Conservation (phyloP, 495 filamentous ascomycete species). For the Penicillium tannophilum region DNA sequence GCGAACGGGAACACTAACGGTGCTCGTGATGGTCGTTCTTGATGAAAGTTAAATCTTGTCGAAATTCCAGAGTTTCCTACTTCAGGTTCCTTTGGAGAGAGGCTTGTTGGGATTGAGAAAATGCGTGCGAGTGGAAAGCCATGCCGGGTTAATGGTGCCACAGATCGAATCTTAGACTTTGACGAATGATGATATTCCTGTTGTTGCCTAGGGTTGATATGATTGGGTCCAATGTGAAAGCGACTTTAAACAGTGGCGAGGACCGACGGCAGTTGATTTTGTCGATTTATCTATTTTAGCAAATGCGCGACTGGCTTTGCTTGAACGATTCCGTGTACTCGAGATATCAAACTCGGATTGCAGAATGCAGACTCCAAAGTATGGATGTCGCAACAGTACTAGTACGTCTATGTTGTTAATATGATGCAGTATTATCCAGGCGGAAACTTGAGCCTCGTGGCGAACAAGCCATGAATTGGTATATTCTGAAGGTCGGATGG, state of each 20-base stretch:
- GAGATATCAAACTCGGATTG: not conserved
- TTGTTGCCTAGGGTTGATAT: not conserved
- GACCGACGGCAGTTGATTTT: not conserved
- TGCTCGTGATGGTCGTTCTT: not conserved
- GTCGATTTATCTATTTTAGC: not conserved
- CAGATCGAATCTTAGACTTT: not conserved
- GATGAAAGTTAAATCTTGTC: not conserved
- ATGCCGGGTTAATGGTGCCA: not conserved
- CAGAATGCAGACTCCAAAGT: not conserved
- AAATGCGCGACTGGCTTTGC: not conserved
- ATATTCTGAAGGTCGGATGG: not conserved
- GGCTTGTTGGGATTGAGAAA: not conserved
- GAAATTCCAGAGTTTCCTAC: not conserved
- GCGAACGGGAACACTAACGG: constrained; percentile 4
- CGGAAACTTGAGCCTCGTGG: not conserved
- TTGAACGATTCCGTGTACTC: not conserved
- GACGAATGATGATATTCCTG: not conserved
- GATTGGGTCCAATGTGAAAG: not conserved
- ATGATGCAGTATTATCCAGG: not conserved
- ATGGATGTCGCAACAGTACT: not conserved
- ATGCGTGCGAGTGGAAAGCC: not conserved
- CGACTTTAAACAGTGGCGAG: not conserved
- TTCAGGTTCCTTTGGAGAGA: not conserved
- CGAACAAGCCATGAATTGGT: not conserved
- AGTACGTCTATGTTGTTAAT: not conserved